Conservation (phyloP, 2,329 filamentous ascomycete species). For the Calcarisporium arbuscula region DNA sequence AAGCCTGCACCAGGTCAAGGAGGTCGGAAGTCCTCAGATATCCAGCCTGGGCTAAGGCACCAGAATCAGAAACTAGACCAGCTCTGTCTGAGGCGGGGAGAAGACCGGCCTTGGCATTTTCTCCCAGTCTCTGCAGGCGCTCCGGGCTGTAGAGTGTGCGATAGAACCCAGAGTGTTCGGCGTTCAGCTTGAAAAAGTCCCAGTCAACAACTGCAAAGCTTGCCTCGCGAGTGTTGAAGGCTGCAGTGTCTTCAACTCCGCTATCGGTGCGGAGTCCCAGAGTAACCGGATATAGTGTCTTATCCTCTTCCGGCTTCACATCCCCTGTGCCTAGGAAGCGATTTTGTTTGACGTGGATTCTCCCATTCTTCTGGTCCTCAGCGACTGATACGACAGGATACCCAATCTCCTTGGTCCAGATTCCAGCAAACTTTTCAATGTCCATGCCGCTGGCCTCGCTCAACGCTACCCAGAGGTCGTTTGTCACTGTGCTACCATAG, state of each 20-base stretch:
- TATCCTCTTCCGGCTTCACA: slow-evolving; percentile 86
- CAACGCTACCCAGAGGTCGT: slow-evolving; percentile 84
- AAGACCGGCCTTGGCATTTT: slow-evolving; percentile 66
- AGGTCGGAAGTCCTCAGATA: slow-evolving; percentile 92
- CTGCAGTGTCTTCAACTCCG: slow-evolving; percentile 61
- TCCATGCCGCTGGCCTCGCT: slow-evolving; percentile 86
- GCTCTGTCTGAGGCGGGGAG: slow-evolving; percentile 85
- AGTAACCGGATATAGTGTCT: slow-evolving; percentile 84
- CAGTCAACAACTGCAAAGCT: slow-evolving; percentile 70
- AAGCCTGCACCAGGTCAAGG: slow-evolving; percentile 76
- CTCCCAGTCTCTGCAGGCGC: slow-evolving; percentile 78
- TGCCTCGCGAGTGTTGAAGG: slow-evolving; percentile 52
- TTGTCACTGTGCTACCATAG: slow-evolving; percentile 90
- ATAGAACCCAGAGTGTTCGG: slow-evolving; percentile 89
- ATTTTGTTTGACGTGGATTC: slow-evolving; percentile 87
- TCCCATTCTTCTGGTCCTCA: slow-evolving; percentile 55
- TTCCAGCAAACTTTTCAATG: slow-evolving; percentile 85
- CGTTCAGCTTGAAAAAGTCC: slow-evolving; percentile 96
- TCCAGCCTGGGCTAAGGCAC: slow-evolving; percentile 80
- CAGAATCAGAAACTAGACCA: slow-evolving; percentile 91
- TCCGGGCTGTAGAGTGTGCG: slow-evolving; percentile 81
- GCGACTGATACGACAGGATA: slow-evolving; percentile 87
- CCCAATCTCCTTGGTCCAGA: slow-evolving; percentile 95
- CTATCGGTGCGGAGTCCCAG: slow-evolving; percentile 77
- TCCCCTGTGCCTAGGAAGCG: slow-evolving; percentile 90